These are phyloP conservation scores for Diaporthe batatas DNA, from an alignment of 2,329 filamentous ascomycete genomes.

Conservation along the genomic window DNA sequence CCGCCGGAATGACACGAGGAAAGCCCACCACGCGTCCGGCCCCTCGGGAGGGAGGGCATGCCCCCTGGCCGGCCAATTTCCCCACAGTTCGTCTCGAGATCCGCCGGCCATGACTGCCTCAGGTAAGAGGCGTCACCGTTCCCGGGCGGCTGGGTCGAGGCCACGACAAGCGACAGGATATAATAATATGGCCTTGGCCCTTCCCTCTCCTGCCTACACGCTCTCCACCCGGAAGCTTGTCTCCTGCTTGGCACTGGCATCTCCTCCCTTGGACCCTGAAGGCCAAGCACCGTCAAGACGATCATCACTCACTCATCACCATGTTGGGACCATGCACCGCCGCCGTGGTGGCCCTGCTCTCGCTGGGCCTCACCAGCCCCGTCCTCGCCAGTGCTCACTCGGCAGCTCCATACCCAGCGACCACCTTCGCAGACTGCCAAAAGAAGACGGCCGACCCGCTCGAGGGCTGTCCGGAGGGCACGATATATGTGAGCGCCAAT, in stretches of 20 bases:
- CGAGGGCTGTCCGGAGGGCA: conserved; percentile 55
- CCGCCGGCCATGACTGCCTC: conserved; percentile 16
- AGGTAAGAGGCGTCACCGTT: conserved; percentile 9
- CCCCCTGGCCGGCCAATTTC: conserved; percentile 6
- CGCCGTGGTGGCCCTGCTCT: conserved; percentile 39
- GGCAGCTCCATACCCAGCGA: conserved; percentile 44
- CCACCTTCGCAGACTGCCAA: conserved; percentile 51
- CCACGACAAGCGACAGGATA: neutral
- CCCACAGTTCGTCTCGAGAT: conserved; percentile 29
- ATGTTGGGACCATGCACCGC: conserved; percentile 35
- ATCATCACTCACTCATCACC: neutral
- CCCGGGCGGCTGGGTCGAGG: conserved; percentile 14
- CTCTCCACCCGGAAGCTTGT: conserved; percentile 12
- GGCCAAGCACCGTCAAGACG: neutral
- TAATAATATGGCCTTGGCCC: conserved; percentile 13
- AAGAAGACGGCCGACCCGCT: conserved; percentile 51
- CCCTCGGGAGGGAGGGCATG: neutral
- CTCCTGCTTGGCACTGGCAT: conserved; percentile 16
- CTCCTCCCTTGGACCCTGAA: conserved; percentile 4
- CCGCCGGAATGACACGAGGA: conserved; percentile 34
- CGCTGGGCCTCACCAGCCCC: conserved; percentile 24
- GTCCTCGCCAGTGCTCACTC: conserved; percentile 41
- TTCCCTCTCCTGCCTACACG: neutral
- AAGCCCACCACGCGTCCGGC: neutral
- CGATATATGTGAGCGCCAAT: conserved; percentile 57